Conservation (phyloP, 768 basidiomycete genomes). For the Suillus spraguei region DNA sequence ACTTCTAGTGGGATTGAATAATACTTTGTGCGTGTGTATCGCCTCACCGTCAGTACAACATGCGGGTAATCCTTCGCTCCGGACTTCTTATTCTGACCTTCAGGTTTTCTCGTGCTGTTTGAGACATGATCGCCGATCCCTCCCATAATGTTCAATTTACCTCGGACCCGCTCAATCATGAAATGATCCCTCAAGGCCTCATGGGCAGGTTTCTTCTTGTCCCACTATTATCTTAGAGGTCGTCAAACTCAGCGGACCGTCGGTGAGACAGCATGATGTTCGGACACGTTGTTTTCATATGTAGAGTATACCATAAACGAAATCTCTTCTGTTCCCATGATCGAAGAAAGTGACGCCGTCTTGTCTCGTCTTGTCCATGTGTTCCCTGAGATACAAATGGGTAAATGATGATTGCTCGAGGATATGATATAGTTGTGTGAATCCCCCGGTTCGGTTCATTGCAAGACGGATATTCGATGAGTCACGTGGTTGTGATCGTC, state of each 20-base stretch:
- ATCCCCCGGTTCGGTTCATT: slow-evolving; percentile 9
- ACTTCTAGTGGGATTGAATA: slow-evolving; percentile 46
- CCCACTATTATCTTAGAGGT: slow-evolving; percentile 31
- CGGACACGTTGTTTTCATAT: slow-evolving; percentile 36
- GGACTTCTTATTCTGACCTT: slow-evolving; percentile 26
- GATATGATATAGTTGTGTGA: slow-evolving; percentile 6
- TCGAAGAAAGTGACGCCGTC: slow-evolving; percentile 24
- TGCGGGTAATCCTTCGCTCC: slow-evolving; percentile 22
- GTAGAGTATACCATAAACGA: slow-evolving; percentile 22
- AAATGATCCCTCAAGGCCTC: slow-evolving; percentile 23
- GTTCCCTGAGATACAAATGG: slow-evolving; percentile 12
- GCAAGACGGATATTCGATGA: slow-evolving; percentile 2
- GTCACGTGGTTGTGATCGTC: slow-evolving; percentile 19
- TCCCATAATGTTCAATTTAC: slow-evolving; percentile 26
- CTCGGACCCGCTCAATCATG: slow-evolving; percentile 34
- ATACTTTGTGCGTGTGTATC: slow-evolving; percentile 22
- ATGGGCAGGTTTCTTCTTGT: slow-evolving; percentile 24
- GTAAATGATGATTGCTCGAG: slow-evolving; percentile 13
- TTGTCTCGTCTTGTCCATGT: slow-evolving; percentile 15
- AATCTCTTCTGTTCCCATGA: slow-evolving; percentile 26
- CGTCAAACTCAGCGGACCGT: slow-evolving; percentile 20
- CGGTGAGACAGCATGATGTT: slow-evolving; percentile 31
- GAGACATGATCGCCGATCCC: slow-evolving; percentile 32
- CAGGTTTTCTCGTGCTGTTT: slow-evolving; percentile 39
- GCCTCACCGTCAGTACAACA: slow-evolving; percentile 26